Percentiles rank a stretch among this genome's conserved stretches.
These are phyloP conservation scores for Hypoxylon sp. DNA, from an alignment of 2,329 filamentous ascomycete species.

Conservation along the genomic window DNA sequence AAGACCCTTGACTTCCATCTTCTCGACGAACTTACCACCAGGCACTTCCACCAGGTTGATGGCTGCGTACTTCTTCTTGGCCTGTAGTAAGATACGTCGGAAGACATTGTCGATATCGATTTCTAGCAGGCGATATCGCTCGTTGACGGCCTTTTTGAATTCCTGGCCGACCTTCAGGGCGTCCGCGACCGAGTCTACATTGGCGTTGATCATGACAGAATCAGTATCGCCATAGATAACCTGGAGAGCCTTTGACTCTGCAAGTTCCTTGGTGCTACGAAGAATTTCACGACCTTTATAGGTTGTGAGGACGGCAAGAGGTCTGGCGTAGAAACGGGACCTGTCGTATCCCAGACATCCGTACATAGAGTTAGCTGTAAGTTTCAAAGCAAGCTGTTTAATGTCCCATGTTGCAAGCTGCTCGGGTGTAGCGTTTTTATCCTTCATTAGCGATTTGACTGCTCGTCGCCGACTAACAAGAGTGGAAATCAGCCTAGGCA, in stretches of 20 bases:
- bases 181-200: constrained; percentile 92
- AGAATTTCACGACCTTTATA: constrained; percentile 98
- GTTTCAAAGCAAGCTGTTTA: constrained; percentile 95
- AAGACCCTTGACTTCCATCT: constrained; percentile 97
- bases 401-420: constrained; percentile 97
- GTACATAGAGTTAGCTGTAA: constrained; percentile 99
- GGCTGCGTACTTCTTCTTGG: constrained; percentile 99
- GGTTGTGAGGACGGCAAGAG: constrained; percentile 94
- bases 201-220: constrained; percentile 99
- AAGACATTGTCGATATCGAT: constrained; percentile 99
- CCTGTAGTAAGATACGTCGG: constrained; percentile 90
- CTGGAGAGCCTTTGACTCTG: constrained; percentile 89
- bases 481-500: constrained; percentile 91
- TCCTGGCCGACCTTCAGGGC: constrained; percentile 93
- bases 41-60: constrained; percentile 88
- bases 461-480: constrained; percentile 90
- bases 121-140: constrained; percentile 90
- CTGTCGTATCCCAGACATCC: constrained; percentile 97
- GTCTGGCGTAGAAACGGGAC: constrained; percentile 96
- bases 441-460: constrained; percentile 98
- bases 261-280: constrained; percentile 93
- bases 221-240: constrained; percentile 99
- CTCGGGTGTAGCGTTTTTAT: constrained; percentile 86
- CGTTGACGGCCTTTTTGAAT: constrained; percentile 96
- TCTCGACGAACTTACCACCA: constrained; percentile 91